A percentile compares a stretch with the other conserved stretches of the same genome.
Conservation (phyloP, 2,329 filamentous ascomycete species). For the Grosmannia clavigera region DNA sequence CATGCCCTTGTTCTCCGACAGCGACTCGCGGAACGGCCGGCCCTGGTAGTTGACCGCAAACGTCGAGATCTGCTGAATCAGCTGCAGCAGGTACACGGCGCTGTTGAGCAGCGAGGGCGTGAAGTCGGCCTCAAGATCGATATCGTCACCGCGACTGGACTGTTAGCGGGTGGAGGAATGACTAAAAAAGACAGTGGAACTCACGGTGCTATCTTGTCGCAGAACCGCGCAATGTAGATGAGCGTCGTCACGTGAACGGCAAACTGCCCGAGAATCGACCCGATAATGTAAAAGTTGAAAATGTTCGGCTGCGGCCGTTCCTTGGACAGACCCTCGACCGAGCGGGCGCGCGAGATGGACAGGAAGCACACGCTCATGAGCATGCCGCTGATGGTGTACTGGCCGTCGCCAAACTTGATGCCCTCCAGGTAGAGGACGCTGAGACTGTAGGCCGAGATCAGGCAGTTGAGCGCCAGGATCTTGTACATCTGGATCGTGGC, state of each 20-base stretch:
- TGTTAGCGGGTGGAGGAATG: slow-evolving; percentile 15
- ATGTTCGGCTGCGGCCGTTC: slow-evolving; percentile 97
- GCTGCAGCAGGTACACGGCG: slow-evolving; percentile 89
- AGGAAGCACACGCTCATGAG: slow-evolving; percentile 99
- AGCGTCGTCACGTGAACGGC: slow-evolving; percentile 88
- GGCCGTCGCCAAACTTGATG: slow-evolving; percentile 97
- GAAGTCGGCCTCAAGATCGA: slow-evolving; percentile 94
- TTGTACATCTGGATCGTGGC: slow-evolving; percentile 99
- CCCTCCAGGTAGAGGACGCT: slow-evolving; percentile 94
- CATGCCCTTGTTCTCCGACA: slow-evolving; percentile 94
- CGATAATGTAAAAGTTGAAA: slow-evolving; percentile 98
- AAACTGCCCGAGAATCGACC: slow-evolving; percentile 93
- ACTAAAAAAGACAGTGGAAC: slow-evolving; percentile 22
- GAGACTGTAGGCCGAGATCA: slow-evolving; percentile 95
- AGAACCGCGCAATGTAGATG: slow-evolving; percentile 85
- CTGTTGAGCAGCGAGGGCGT: slow-evolving; percentile 88
- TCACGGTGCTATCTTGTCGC: slow-evolving; percentile 75
- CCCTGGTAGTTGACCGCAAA: slow-evolving; percentile 99
- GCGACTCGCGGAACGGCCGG: slow-evolving; percentile 89
- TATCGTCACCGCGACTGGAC: slow-evolving; percentile 34
- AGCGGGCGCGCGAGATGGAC: slow-evolving; percentile 93
- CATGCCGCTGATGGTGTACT: slow-evolving; percentile 98
- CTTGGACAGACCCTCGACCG: slow-evolving; percentile 89
- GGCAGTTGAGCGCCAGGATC: slow-evolving; percentile 92
- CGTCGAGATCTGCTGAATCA: slow-evolving; percentile 97